Conservation (phyloP, 164 flowering plant genomes). For the Euptelea pleiosperma region DNA sequence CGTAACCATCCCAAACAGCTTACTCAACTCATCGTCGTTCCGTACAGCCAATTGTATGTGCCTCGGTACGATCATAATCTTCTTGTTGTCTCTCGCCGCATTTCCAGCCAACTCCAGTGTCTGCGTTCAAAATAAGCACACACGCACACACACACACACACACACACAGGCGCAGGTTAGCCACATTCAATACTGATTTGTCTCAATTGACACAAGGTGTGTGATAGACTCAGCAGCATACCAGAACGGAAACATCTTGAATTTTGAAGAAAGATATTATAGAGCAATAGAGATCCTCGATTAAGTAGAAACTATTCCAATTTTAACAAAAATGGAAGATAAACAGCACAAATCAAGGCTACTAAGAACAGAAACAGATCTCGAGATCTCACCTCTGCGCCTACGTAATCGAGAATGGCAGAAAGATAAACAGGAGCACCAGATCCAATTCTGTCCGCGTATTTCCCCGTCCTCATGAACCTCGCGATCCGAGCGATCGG, state of each 20-base stretch:
- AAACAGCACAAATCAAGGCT: too few species aligned
- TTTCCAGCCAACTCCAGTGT: not conserved
- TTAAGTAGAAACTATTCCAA: too few species aligned
- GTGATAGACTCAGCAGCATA: too few species aligned
- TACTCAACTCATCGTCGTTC: not conserved
- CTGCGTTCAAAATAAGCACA: not conserved
- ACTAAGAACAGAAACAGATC: too few species aligned
- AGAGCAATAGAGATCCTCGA: not conserved
- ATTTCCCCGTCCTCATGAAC: slow-evolving; percentile 9
- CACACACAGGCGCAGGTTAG: not conserved
- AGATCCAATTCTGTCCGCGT: slow-evolving; percentile 8
- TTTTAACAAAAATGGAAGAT: too few species aligned
- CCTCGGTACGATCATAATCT: not conserved
- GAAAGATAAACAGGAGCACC: slow-evolving; percentile 8
- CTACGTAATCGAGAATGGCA: not conserved
- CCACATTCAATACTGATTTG: too few species aligned
- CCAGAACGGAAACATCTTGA: too few species aligned
- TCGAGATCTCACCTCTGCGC: not conserved
- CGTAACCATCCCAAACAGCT: not conserved
- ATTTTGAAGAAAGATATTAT: too few species aligned
- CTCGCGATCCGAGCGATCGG: slow-evolving; percentile 9
- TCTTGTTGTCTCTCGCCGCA: not conserved
- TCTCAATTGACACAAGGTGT: too few species aligned
- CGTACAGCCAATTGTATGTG: slow-evolving; percentile 1
- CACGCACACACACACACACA: not conserved